Evolutionary conservation across 768 basidiomycete genomes (phyloP), one percentile per base, ranked within the genome.

Genomic region (Naganishia randhawae): DNA sequence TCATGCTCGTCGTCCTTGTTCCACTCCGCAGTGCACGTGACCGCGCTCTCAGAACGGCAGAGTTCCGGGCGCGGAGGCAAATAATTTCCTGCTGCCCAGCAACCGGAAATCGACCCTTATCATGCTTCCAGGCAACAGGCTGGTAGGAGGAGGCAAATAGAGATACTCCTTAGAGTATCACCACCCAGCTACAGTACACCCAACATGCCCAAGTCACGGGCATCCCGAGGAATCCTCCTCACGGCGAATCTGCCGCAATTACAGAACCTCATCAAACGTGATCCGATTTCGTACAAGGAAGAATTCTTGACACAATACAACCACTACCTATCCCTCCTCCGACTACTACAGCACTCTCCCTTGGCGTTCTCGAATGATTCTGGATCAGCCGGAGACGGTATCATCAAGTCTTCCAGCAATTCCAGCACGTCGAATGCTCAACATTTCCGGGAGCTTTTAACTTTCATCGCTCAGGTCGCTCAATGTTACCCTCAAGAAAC

Each of bases 291-390:
- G 0, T 98, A 99, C 83, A 89, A 86, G 77, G 95, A 98, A 70
- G 96, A 99, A 74, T 99, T 98, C 73, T 77, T 93, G 17, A 92
- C 92, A 71, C 95, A 99, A 84, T 96, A 92, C 89, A 91, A 90
- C 69, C 91, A 95, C 79, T 98, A 94, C 81, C 86, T 89, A 73
- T 89, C 87, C 71, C 87, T 89, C 65, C 86, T 90, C 37, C 86
- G 91, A 74, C 89, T 99, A 71, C 92, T 93, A 74, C 84, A 85
- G 73, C 83, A 88, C 69, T 87, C 87, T 75, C 91, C 93, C 1
- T 87, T 74, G 37, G 65, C 67, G 17, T 65, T 57, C 48, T 54
- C 65, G 9, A 65, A 63, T 39, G 66, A 71, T 19, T 69, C 70
- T 0, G 50, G 57, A 25, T 50, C 67, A 11, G 45, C 42, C 19